Percentiles rank a stretch among this genome's conserved stretches.
phyloP scores from a whole-genome alignment of 2,329 filamentous ascomycete species.

The Colletotrichum sp. region DNA sequence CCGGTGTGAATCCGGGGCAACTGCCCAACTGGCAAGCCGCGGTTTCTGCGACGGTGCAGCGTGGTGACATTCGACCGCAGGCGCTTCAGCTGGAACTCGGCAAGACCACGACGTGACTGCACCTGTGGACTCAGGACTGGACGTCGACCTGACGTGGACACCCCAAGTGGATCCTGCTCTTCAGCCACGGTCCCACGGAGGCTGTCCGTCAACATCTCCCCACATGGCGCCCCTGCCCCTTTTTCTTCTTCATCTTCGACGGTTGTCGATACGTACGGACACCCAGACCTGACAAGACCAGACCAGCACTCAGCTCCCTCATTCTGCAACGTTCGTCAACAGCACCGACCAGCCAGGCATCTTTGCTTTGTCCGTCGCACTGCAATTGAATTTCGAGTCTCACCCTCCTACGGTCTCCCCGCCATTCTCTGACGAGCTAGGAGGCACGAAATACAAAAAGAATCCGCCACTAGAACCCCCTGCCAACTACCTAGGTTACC shows the following conservation, averaged over 20 bases:
- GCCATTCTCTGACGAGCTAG: neutral
- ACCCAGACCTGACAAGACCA: neutral
- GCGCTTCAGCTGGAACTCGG: neutral
- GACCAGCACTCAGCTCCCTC: neutral
- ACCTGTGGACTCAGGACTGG: neutral
- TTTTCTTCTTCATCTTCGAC: neutral
- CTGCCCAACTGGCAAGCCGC: neutral
- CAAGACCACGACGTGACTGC: neutral
- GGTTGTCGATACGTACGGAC: neutral
- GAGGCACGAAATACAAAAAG: neutral
- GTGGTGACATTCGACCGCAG: neutral
- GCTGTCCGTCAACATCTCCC: conserved; percentile 5
- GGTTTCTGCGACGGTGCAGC: neutral
- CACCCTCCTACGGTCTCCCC: neutral
- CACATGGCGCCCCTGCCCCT: neutral
- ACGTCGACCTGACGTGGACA: neutral
- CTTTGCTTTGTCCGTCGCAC: conserved; percentile 9
- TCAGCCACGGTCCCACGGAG: neutral
- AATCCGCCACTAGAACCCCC: neutral
- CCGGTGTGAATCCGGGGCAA: neutral
- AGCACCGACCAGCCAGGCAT: neutral
- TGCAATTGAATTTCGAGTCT: neutral
- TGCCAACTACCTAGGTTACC: neutral
- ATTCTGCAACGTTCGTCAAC: conserved; percentile 17
- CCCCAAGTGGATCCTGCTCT: neutral